Percentiles rank a stretch among this genome's conserved stretches.
These are phyloP conservation scores for Sugiyamaella grinbergsii DNA, from an alignment of 1,139 yeast species.

Conservation along the genomic window DNA sequence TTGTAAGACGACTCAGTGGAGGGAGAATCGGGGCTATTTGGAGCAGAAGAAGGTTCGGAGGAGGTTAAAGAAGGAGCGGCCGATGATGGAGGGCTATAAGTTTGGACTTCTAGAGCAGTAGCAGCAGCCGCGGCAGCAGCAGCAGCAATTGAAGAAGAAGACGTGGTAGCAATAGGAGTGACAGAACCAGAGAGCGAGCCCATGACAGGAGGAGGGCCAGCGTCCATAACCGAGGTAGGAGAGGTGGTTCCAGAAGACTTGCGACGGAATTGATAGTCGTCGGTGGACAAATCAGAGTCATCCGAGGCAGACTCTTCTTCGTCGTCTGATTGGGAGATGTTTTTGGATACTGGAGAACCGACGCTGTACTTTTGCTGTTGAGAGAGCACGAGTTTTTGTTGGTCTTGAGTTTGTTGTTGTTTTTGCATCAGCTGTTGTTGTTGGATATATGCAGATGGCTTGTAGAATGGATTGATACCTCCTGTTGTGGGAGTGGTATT, in stretches of 20 bases:
- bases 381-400: background rate
- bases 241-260: constrained; percentile 2
- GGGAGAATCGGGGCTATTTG: constrained; percentile 25
- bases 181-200: constrained; percentile 12
- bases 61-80: constrained; percentile 25
- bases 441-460: constrained; percentile 39
- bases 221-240: constrained; percentile 8
- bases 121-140: constrained; percentile 26
- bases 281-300: too few relatives aligned
- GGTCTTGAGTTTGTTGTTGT: too few relatives aligned
- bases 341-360: constrained; percentile 11
- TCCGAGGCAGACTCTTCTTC: too few relatives aligned
- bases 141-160: constrained; percentile 22
- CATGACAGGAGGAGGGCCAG: constrained; percentile 15
- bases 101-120: constrained; percentile 27
- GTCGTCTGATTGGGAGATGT: background rate
- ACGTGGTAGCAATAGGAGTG: constrained; percentile 22
- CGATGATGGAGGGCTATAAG: constrained; percentile 27
- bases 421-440: constrained; percentile 2
- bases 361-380: constrained; percentile 6
- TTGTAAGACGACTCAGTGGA: constrained; percentile 5
- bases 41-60: constrained; percentile 22
- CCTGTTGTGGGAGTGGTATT: constrained; percentile 20
- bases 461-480: constrained; percentile 42
- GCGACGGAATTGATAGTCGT: background rate